These are phyloP conservation scores for Alisma plantagoaquatica DNA, from an alignment of 106 monocot species.

Conservation along the genomic window DNA sequence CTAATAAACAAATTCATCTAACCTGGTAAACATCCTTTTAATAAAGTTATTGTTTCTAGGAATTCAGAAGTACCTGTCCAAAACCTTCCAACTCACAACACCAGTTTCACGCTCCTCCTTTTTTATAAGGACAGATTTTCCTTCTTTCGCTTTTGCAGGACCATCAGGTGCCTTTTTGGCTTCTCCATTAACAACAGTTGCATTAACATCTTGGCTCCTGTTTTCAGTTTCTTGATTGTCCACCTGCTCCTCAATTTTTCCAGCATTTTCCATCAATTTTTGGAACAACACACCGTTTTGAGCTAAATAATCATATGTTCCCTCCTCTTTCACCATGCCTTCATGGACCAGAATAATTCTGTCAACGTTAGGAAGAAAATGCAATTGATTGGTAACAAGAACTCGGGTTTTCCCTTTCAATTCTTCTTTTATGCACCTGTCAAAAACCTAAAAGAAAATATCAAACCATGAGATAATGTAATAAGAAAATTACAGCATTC, in stretches of 20 bases:
- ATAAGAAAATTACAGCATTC: too few relatives aligned
- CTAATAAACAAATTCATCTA: too few relatives aligned
- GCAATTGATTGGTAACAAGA: constrained; percentile 97
- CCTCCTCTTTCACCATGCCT: constrained; percentile 87
- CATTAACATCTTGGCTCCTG: neutral
- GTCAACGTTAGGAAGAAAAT: constrained; percentile 96
- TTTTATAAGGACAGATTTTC: constrained; percentile 23
- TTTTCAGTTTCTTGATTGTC: constrained; percentile 31
- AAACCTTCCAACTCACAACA: constrained; percentile 33
- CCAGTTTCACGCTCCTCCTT: constrained; percentile 94
- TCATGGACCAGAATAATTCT: constrained; percentile 88
- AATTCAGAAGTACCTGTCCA: constrained; percentile 13
- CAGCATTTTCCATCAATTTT: constrained; percentile 99
- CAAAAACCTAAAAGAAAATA: constrained; percentile 70
- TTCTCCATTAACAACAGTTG: too few relatives aligned
- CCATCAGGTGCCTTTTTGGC: constrained; percentile 10
- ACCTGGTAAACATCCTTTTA: too few relatives aligned
- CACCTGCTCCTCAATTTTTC: constrained; percentile 86
- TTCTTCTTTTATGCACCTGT: constrained; percentile 89
- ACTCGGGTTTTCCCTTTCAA: constrained; percentile 85
- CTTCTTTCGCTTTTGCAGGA: too few relatives aligned
- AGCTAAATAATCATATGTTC: constrained; percentile 89
- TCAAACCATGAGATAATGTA: constrained; percentile 1
- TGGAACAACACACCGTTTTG: constrained; percentile 60
- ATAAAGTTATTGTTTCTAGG: too few relatives aligned